phyloP scores from a whole-genome alignment of 768 basidiomycete genomes.

The Naganishia onofrii region DNA sequence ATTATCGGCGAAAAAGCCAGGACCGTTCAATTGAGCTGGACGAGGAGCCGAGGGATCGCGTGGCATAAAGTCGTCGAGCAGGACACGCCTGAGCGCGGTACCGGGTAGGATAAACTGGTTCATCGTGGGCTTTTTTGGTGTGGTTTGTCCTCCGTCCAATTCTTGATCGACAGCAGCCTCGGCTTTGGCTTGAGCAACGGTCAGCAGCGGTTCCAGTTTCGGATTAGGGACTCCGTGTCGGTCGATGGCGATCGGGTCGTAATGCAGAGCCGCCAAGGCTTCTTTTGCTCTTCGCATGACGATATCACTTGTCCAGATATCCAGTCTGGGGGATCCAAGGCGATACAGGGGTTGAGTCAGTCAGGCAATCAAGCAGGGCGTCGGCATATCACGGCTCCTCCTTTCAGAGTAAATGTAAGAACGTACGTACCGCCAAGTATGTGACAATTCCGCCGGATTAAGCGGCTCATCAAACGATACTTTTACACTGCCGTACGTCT shows the following conservation, averaged over 20 bases:
- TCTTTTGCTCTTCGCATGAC: constrained; percentile 67
- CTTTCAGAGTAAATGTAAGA: too few relatives aligned
- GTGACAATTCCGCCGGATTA: constrained; percentile 30
- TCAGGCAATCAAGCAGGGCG: too few relatives aligned
- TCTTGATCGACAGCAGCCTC: too few relatives aligned
- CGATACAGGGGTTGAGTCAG: constrained; percentile 38
- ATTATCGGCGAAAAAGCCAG: constrained; percentile 66
- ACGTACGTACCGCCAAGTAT: constrained; percentile 46
- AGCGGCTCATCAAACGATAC: constrained; percentile 35
- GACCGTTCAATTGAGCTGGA: constrained; percentile 7
- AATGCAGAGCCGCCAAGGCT: constrained; percentile 62
- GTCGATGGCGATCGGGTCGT: constrained; percentile 56
- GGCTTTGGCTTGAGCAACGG: background rate
- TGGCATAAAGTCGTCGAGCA: constrained; percentile 56
- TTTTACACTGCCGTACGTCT: constrained; percentile 34
- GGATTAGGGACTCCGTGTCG: background rate
- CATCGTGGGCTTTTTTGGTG: constrained; percentile 19
- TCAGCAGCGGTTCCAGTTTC: background rate
- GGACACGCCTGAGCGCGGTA: constrained; percentile 67
- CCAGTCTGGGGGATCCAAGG: too few relatives aligned
- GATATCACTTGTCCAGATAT: constrained; percentile 67
- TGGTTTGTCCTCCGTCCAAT: too few relatives aligned
- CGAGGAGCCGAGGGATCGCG: constrained; percentile 25
- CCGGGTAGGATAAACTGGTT: constrained; percentile 60
- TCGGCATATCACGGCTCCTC: too few relatives aligned